Percentiles rank a stretch among this genome's conserved stretches.
phyloP scores from a whole-genome alignment of 116 monocot species.

The Zostera marina region DNA sequence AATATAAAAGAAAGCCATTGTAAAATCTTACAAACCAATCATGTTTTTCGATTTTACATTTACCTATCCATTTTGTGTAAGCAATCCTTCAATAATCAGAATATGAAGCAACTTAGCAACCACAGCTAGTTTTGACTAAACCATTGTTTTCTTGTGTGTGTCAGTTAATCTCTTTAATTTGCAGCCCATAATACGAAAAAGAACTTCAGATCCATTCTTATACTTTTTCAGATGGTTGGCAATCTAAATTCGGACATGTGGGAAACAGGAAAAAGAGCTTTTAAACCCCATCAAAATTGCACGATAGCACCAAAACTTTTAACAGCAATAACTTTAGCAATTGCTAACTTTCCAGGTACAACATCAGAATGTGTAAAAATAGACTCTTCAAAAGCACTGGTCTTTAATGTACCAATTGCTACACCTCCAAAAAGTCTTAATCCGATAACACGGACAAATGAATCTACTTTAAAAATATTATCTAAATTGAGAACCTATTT shows the following conservation, averaged over 20 bases:
- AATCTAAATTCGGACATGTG: constrained; percentile 94
- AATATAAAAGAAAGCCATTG: constrained; percentile 32
- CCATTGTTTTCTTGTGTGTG: constrained; percentile 80
- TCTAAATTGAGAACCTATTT: constrained; percentile 44
- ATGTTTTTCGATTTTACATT: constrained; percentile 86
- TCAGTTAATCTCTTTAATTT: constrained; percentile 94
- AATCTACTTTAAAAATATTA: constrained; percentile 71
- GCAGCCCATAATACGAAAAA: constrained; percentile 89
- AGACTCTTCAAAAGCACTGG: constrained; percentile 80
- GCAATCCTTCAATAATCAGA: constrained; percentile 63
- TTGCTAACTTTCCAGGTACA: constrained; percentile 84
- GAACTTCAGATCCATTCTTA: constrained; percentile 77
- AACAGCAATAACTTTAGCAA: constrained; percentile 64
- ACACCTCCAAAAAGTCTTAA: constrained; percentile 66
- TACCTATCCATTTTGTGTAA: constrained; percentile 97
- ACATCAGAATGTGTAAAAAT: constrained; percentile 93
- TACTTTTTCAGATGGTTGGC: constrained; percentile 75
- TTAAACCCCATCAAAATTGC: constrained; percentile 79
- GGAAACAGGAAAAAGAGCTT: constrained; percentile 81
- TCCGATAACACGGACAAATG: constrained; percentile 50
- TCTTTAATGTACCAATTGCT: constrained; percentile 74
- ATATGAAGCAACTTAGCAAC: constrained; percentile 76
- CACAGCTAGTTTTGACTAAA: constrained; percentile 58
- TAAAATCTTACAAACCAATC: constrained; percentile 93
- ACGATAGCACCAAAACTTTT: constrained; percentile 68